These are phyloP conservation scores for Pseudogymnoascus sp. DNA, from an alignment of 2,329 filamentous ascomycete genomes.

Conservation along the genomic window DNA sequence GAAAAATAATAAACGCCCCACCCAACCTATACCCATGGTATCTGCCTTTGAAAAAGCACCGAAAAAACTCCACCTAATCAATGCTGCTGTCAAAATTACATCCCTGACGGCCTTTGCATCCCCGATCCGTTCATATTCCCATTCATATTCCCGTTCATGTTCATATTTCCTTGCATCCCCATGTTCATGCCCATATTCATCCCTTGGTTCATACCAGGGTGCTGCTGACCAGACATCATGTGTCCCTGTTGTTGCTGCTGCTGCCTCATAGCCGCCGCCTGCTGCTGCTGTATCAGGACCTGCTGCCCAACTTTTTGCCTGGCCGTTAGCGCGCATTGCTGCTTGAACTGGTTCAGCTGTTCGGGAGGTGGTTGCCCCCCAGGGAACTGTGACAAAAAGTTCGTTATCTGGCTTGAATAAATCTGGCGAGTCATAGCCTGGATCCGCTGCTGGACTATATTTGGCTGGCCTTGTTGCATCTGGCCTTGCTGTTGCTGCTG, in stretches of 20 bases:
- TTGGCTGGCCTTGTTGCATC: conserved; percentile 25
- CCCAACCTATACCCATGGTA: conserved; percentile 5
- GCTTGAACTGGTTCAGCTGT: conserved; percentile 10
- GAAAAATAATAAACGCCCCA: background rate
- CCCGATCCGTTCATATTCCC: conserved; percentile 8
- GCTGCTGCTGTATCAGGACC: conserved; percentile 29
- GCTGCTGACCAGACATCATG: conserved; percentile 21
- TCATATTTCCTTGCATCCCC: conserved; percentile 19
- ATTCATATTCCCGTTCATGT: conserved; percentile 10
- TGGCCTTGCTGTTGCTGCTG: conserved; percentile 37
- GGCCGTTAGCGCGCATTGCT: conserved; percentile 21
- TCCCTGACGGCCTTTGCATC: conserved; percentile 15
- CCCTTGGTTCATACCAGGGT: conserved; percentile 10
- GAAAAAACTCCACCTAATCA: background rate
- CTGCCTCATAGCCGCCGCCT: conserved; percentile 28
- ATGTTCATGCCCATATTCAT: conserved; percentile 20
- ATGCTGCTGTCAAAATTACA: conserved; percentile 11
- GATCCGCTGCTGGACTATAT: background rate
- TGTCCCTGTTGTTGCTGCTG: conserved; percentile 24
- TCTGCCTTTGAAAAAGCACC: conserved; percentile 5
- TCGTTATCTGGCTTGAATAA: conserved; percentile 27
- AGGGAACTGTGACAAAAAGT: conserved; percentile 31
- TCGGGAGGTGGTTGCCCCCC: conserved; percentile 5
- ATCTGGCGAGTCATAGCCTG: conserved; percentile 26
- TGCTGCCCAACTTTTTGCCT: conserved; percentile 27